Base-by-base conservation (phyloP, 2,329 filamentous ascomycete species). In the Fusarium sp. region DNA sequence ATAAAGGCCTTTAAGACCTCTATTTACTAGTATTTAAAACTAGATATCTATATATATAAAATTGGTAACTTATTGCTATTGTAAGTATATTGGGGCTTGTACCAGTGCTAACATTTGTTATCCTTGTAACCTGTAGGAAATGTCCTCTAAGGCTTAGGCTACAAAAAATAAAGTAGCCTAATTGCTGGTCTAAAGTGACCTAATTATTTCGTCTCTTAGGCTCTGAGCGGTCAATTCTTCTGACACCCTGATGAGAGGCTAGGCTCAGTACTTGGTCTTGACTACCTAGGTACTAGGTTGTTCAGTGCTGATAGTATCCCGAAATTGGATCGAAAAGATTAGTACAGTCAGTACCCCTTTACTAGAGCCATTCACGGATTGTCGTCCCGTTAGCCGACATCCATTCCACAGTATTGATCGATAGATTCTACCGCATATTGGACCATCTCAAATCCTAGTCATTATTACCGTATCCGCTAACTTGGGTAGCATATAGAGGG, bases 341-440 rank as follows among this genome's bases (percentile, higher is more conserved):
- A 30, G 28, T 30, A 30, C 28, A 30, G 28, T 30, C 28, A 14
- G 1, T 31, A 31, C 30, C 30, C 14, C 16, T 31, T 31, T 31
- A 14, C 30, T 16, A 31, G 34, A n/a, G 34, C 16, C 12, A 50
- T 18, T 25, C 8, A 11, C 18, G 57, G 43, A 14, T 19, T 39
- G 16, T 43, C 21, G 51, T 58, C 51, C 59, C 59, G 61, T 25
- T 34, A 50, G 26, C 50, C 59, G 49, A 51, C 37, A 26, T 42
- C 25, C 37, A 26, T 42, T 39, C 26, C 19, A 16, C 12, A 48
- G 21, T 10, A 19, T 16, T n/a, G 13, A 39, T 50, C 30, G 18
- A 51, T 12, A 16, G 26, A 18, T 41, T 41, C 25, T 19, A 51
- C 34, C 18, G 18, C 18, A n/a, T 26, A 10, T 19, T 26, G 31